Evolutionary conservation across 2,329 filamentous ascomycete genomes (phyloP).

Genomic region (Aspergillus aculeatus): DNA sequence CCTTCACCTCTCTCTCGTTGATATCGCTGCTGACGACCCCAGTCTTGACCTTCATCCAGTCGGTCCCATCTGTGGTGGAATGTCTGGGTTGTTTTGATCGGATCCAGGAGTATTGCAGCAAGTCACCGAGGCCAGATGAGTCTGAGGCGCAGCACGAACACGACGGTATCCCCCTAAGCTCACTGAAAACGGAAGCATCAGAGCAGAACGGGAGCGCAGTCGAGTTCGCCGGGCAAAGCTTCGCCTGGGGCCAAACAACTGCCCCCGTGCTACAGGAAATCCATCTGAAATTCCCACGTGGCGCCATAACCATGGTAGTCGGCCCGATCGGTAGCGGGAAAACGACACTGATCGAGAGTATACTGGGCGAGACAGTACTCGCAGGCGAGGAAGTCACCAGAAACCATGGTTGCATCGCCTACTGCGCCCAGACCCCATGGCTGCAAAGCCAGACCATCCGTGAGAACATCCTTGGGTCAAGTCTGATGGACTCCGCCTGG

Average conservation of each 20-base stretch:
- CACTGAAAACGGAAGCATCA: slow-evolving; percentile 32
- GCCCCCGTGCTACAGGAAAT: slow-evolving; percentile 20
- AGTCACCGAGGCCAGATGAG: not conserved
- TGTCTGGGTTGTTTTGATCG: slow-evolving; percentile 42
- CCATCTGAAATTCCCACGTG: slow-evolving; percentile 11
- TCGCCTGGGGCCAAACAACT: not conserved
- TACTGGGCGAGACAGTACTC: slow-evolving; percentile 32
- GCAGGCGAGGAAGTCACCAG: slow-evolving; percentile 2
- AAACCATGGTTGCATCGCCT: slow-evolving; percentile 14
- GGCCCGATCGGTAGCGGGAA: slow-evolving; percentile 49
- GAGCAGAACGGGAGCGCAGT: not conserved
- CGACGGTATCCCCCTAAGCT: not conserved
- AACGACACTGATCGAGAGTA: slow-evolving; percentile 40
- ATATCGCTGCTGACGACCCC: slow-evolving; percentile 27
- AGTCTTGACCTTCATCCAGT: slow-evolving; percentile 23
- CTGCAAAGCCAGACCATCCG: slow-evolving; percentile 22
- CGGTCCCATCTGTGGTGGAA: slow-evolving; percentile 36
- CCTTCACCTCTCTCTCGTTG: slow-evolving; percentile 29
- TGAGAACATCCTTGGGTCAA: slow-evolving; percentile 27
- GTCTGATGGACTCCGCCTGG: slow-evolving; percentile 28
- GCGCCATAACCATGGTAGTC: slow-evolving; percentile 28
- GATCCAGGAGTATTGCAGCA: slow-evolving; percentile 38
- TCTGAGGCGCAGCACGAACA: not conserved
- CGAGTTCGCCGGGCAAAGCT: slow-evolving; percentile 15
- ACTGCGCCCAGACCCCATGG: slow-evolving; percentile 25